Conservation (phyloP, 2,329 filamentous ascomycete genomes). For the Cercospora canescens region DNA sequence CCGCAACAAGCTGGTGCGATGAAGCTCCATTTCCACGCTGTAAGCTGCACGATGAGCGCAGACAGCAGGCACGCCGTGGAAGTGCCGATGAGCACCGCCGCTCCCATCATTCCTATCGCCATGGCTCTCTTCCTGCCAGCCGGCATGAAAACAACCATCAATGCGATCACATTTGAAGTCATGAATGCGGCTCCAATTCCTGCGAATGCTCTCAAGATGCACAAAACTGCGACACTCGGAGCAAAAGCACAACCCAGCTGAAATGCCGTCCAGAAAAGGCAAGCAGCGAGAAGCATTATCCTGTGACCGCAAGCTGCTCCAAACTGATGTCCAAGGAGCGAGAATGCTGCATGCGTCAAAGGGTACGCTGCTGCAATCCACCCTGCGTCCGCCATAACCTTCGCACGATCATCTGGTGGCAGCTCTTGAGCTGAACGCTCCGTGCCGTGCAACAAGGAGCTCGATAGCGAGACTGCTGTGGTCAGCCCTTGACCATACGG, state of each 20-base stretch:
- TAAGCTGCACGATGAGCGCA: constrained; percentile 9
- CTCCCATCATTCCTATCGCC: neutral
- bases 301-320: constrained; percentile 19
- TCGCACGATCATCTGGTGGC: neutral
- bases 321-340: constrained; percentile 9
- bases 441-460: neutral
- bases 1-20: neutral
- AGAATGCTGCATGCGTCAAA: constrained; percentile 13
- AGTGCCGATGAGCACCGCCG: neutral
- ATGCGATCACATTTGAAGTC: constrained; percentile 8
- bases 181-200: constrained; percentile 8
- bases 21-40: constrained; percentile 14
- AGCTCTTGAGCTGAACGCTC: neutral
- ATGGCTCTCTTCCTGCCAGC: constrained; percentile 5
- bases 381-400: neutral
- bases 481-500: constrained; percentile 9
- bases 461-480: constrained; percentile 3
- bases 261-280: constrained; percentile 9
- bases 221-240: neutral
- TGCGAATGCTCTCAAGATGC: constrained; percentile 8
- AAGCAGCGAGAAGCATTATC: constrained; percentile 10
- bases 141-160: constrained; percentile 1
- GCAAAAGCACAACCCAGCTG: constrained; percentile 9
- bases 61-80: constrained; percentile 4
- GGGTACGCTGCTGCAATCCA: constrained; percentile 20